Evolutionary conservation across 2,329 filamentous ascomycete species (phyloP), one percentile per base, ranked within the genome.

Genomic region (Pseudocercospora eumusae): DNA sequence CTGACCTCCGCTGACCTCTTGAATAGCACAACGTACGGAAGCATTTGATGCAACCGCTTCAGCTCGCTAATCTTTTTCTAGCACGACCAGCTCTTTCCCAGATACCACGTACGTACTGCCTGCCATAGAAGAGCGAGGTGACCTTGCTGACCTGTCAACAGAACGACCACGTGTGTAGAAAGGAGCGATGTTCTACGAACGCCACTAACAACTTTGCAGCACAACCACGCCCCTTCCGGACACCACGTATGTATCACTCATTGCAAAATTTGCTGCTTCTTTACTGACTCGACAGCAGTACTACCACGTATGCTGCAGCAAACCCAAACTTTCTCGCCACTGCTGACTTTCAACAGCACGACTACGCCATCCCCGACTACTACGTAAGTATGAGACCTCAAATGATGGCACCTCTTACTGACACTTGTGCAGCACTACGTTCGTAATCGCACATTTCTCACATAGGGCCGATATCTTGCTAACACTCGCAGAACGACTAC

Each of bases 1-100:
- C 18, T 25, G 23, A 21, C 9, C 9, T 23, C 23, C 18, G 44
- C 44, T 47, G 44, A 47, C 44, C 9, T 13, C 20, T 47, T 10
- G n/a, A 47, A 47, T 31, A 53, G 23, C 49, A 53, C 49, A 21
- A 53, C 49, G 49, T 53, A 53, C 49, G 49, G 15, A 53, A 18
- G 13, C 13, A n/a, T 21, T n/a, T 18, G 18, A 25, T 21, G n/a
- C 44, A 2, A 9, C 44, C 18, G 36, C 36, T 40, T n/a, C 44
- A 47, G 18, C 13, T 40, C 36, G 18, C 44, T 47, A 15, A 47
- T 23, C 10, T 13, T 8, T 25, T 25, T 21, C 4, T 25, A 47
- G 44, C 44, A 47, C 44, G 5, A 47, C 44, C 13, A 47, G 8
- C 8, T 13, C 44, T 6, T 21, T 10, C 9, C 44, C 44, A 47